Base-by-base conservation (phyloP, 2,329 filamentous ascomycete species). In the Hymenoscyphus scutula region DNA sequence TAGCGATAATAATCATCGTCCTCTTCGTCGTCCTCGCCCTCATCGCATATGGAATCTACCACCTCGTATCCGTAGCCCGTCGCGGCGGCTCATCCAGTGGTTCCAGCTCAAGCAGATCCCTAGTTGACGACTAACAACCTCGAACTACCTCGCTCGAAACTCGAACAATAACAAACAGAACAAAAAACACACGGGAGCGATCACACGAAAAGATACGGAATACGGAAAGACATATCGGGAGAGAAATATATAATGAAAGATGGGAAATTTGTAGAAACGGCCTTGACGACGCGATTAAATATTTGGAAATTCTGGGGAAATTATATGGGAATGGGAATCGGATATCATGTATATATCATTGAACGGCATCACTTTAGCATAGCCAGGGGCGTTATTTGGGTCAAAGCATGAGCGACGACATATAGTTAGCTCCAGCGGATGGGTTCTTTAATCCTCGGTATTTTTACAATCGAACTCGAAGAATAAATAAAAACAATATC, bases 1-100 rank as follows among this genome's bases (percentile, higher is more conserved):
- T 89, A 75, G 86, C 86, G 69, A 80, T 89, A 74, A 88, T 89
- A 73, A 83, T 89, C 76, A 88, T 89, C 74, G 74, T 89, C 61
- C 81, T 89, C 69, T 88, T 89, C 77, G 74, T 85, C 71, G 76
- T 88, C 56, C 81, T 89, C 56, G 84, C 84, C 60, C 76, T 78
- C 63, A 84, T 88, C 61, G 81, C 83, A 7, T 87, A 87, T 69
- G 86, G 84, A 65, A 88, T 88, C 74, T 88, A 84, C 77, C 79
- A 81, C 63, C 76, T 88, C 8, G 85, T 88, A 57, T 79, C 80
- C 67, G 75, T 80, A 30, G 84, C 81, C 23, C 62, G 72, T 8
- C 60, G 66, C 6, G 61, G 61, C 8, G 65, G 62, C 1, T 61
- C 57, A n/a, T 62, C 65, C 5, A 64, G 64, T 17, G 65, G 66